These are phyloP conservation scores for Euphorbia lathyris DNA, from an alignment of 345 rosid genomes.

Conservation along the genomic window DNA sequence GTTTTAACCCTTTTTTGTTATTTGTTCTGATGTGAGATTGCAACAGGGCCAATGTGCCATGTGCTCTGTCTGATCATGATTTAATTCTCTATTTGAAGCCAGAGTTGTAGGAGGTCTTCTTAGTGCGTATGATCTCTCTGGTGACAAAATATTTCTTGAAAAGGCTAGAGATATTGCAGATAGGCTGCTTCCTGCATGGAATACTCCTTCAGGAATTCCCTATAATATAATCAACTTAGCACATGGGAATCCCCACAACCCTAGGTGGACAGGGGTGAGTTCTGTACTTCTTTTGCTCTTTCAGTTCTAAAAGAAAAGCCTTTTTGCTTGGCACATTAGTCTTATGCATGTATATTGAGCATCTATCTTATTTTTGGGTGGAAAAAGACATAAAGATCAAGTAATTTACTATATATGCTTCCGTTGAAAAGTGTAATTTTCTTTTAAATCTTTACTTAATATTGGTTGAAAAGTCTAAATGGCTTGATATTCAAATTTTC, in stretches of 20 bases:
- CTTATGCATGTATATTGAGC: neutral
- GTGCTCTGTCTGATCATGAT: neutral
- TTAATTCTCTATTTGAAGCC: constrained; percentile 5
- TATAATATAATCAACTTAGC: constrained; percentile 77
- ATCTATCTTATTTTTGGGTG: neutral
- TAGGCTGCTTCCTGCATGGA: constrained; percentile 92
- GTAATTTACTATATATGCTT: neutral
- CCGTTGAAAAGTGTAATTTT: neutral
- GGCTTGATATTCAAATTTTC: neutral
- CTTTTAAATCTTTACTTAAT: neutral
- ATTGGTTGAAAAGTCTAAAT: neutral
- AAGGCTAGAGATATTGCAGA: constrained; percentile 94
- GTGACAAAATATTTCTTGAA: constrained; percentile 78
- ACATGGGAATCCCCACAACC: constrained; percentile 68
- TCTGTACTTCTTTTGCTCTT: neutral
- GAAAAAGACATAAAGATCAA: neutral
- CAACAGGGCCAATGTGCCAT: neutral
- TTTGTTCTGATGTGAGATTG: neutral
- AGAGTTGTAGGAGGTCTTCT: constrained; percentile 99
- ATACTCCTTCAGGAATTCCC: constrained; percentile 78
- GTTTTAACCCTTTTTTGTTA: constrained; percentile 40
- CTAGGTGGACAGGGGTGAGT: constrained; percentile 90
- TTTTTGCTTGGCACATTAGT: neutral
- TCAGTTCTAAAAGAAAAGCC: neutral
- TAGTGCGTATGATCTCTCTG: constrained; percentile 88